phyloP scores from a whole-genome alignment of 768 basidiomycete genomes.

The Mrakia hoshinonis region DNA sequence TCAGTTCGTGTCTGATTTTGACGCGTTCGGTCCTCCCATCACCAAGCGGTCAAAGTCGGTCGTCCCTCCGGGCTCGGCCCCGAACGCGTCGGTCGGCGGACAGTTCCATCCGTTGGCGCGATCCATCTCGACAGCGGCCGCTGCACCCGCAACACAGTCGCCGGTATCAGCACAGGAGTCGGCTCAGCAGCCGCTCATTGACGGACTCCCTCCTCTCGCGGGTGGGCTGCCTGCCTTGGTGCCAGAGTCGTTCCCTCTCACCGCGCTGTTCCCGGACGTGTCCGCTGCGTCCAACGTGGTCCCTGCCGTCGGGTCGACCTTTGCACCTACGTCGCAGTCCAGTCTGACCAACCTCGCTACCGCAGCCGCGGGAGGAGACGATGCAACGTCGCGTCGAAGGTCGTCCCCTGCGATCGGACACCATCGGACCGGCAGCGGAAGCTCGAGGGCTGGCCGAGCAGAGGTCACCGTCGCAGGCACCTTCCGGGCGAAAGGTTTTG shows the following conservation, averaged over 20 bases:
- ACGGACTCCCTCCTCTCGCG: background rate
- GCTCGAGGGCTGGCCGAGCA: background rate
- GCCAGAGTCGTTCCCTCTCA: background rate
- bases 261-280: background rate
- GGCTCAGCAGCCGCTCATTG: background rate
- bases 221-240: background rate
- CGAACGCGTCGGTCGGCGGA: background rate
- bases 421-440: background rate
- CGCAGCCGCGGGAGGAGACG: background rate
- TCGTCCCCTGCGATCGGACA: background rate
- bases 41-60: constrained; percentile 21
- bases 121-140: background rate
- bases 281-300: background rate
- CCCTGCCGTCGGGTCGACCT: background rate
- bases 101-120: background rate
- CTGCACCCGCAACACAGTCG: background rate
- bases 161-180: background rate
- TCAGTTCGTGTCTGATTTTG: constrained; percentile 23
- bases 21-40: constrained; percentile 11
- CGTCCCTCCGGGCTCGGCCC: background rate
- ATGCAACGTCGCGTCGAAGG: background rate
- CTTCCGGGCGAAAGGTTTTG: background rate
- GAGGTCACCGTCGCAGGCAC: constrained; percentile 8
- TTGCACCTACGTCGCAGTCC: background rate
- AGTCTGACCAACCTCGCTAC: background rate